These are phyloP conservation scores for Phytophthora pini DNA, from an alignment of 352 stramenopile genomes.

Conservation along the genomic window DNA sequence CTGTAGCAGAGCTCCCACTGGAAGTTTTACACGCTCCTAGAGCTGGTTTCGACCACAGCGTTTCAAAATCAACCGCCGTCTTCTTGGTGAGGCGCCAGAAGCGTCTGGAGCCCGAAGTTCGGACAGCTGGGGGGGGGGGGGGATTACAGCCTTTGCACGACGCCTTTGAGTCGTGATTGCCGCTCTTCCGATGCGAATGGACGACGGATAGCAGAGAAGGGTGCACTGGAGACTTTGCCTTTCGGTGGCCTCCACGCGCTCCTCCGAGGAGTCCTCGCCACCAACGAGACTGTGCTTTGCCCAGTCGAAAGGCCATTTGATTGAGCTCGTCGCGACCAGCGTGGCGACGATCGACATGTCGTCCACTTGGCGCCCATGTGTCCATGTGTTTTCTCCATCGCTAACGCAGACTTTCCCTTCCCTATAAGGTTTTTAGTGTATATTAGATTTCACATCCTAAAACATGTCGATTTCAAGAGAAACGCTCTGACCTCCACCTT, in stretches of 20 bases:
- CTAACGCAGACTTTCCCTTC: too few relatives aligned
- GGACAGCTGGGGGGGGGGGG: slow-evolving; percentile 12
- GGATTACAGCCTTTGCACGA: slow-evolving; percentile 6
- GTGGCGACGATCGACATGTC: slow-evolving; percentile 14
- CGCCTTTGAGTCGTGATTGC: slow-evolving; percentile 4
- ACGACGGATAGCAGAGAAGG: slow-evolving; percentile 28
- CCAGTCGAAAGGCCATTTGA: slow-evolving; percentile 9
- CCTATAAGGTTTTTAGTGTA: too few relatives aligned
- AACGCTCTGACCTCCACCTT: not conserved
- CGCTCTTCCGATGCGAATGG: slow-evolving; percentile 16
- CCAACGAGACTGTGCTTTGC: slow-evolving; percentile 3
- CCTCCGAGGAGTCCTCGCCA: not conserved
- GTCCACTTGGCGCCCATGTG: slow-evolving; percentile 11
- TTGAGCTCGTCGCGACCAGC: slow-evolving; percentile 19
- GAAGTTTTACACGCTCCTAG: not conserved
- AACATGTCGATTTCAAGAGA: not conserved
- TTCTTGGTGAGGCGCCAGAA: slow-evolving; percentile 1
- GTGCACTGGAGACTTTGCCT: slow-evolving; percentile 11
- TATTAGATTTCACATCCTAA: too few relatives aligned
- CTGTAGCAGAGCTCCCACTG: too few relatives aligned
- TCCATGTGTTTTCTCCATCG: slow-evolving; percentile 7
- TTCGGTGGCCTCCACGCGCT: slow-evolving; percentile 15
- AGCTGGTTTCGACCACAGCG: not conserved
- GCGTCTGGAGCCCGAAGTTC: not conserved
- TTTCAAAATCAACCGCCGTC: not conserved